Evolutionary conservation across 2,329 filamentous ascomycete species (phyloP), one percentile per base, ranked within the genome.

Genomic region (Fusarium azukiicola): DNA sequence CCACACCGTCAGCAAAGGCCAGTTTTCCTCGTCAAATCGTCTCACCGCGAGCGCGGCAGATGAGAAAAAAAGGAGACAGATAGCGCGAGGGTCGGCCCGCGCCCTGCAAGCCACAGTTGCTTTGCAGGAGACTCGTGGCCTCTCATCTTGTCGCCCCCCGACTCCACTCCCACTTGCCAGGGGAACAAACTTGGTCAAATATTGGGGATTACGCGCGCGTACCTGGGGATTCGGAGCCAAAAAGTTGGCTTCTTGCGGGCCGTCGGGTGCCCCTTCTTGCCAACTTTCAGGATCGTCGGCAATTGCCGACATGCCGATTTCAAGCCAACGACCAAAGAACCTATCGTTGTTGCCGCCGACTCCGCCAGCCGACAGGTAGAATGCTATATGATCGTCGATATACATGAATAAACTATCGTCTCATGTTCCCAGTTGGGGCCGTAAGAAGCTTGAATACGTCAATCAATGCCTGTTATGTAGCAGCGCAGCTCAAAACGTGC

Each of bases 81-180:
- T 23, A 66, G 40, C 19, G 63, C 42, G 63, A 47, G 42, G 42
- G 42, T 23, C 63, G 63, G 63, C 42, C 63, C 63, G 63, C 44
- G 27, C 5, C 42, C 19, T 67, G 44, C 63, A 67, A 67, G 63
- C 63, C 63, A 66, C 40, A 9, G 23, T 38, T 47, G 27, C 63
- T 46, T 47, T 46, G 23, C 17, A 66, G 61, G 61, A n/a, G 42
- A 14, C 42, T 32, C 27, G 36, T 66, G 61, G 61, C 61, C 61
- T 40, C 54, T 58, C 54, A 58, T 58, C 36, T 38, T 58, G 27
- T 32, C 11, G 19, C 54, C 32, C 27, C 52, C 54, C 21, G 54
- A 19, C 61, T 46, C 40, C 61, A 46, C 42, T 46, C 32, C 40
- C 61, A 46, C 42, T 46, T 32, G 42, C 42, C 36, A 32, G 42